Evolutionary conservation across 164 flowering plant species (phyloP).

Genomic region (Magnolia officinalis): DNA sequence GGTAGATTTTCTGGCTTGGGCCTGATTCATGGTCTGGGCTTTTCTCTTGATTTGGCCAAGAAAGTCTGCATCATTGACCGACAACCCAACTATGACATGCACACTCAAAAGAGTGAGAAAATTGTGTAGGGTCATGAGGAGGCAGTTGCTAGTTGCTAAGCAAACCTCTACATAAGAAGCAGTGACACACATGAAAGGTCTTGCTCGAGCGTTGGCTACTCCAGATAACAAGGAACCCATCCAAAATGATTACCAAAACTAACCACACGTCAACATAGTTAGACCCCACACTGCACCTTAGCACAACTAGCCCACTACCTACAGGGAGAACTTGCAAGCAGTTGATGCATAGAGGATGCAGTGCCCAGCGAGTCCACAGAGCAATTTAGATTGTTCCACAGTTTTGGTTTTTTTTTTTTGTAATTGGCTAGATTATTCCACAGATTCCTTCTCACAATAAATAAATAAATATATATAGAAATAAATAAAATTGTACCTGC

Average conservation of each 20-base stretch:
- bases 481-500: slow-evolving; percentile 48
- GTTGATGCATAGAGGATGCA: not conserved
- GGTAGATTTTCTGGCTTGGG: too few species aligned
- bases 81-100: not conserved
- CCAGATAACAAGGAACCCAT: not conserved
- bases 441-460: not conserved
- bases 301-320: not conserved
- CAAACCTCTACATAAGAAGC: not conserved
- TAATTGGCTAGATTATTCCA: too few species aligned
- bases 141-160: not conserved
- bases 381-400: too few species aligned
- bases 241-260: not conserved
- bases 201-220: not conserved
- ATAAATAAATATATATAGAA: not conserved
- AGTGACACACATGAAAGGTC: not conserved
- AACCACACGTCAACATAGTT: not conserved
- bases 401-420: too few species aligned
- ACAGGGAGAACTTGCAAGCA: not conserved
- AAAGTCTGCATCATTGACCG: too few species aligned
- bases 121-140: not conserved
- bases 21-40: too few species aligned
- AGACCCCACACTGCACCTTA: not conserved
- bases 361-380: too few species aligned
- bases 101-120: not conserved
- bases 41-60: too few species aligned